Conservation (phyloP, 139 green algal species). For the Chlorella vulgaris region DNA sequence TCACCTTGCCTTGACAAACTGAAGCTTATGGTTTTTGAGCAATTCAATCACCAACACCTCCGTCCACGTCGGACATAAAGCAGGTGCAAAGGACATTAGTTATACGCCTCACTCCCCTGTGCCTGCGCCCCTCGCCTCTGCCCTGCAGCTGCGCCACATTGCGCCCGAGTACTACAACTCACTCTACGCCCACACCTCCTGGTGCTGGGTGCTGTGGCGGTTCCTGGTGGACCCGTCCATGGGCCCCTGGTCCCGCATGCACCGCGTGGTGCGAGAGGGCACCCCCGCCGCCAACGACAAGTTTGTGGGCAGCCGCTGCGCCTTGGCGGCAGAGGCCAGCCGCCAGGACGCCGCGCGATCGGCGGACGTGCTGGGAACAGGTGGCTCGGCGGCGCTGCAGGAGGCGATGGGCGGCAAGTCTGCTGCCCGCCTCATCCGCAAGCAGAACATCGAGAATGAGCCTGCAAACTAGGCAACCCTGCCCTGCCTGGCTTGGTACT, state of each 20-base stretch:
- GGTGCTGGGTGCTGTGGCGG: constrained; percentile 65
- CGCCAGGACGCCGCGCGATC: not conserved
- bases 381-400: constrained; percentile 17
- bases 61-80: too few relatives aligned
- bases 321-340: not conserved
- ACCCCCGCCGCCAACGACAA: constrained; percentile 24
- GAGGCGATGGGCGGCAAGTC: constrained; percentile 26
- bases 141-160: constrained; percentile 54
- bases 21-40: too few relatives aligned
- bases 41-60: too few relatives aligned
- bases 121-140: not conserved
- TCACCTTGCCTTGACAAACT: too few relatives aligned
- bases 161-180: constrained; percentile 75
- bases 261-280: constrained; percentile 31
- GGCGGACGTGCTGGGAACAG: not conserved
- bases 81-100: too few relatives aligned
- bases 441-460: constrained; percentile 11
- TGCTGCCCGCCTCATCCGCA: not conserved
- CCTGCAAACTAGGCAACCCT: not conserved
- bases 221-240: constrained; percentile 71
- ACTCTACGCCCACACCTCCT: constrained; percentile 66
- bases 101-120: not conserved
- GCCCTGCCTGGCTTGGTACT: not conserved
- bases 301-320: constrained; percentile 27
- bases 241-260: constrained; percentile 55